phyloP scores from a whole-genome alignment of 2,329 filamentous ascomycete species.

The Cercospora zeina region DNA sequence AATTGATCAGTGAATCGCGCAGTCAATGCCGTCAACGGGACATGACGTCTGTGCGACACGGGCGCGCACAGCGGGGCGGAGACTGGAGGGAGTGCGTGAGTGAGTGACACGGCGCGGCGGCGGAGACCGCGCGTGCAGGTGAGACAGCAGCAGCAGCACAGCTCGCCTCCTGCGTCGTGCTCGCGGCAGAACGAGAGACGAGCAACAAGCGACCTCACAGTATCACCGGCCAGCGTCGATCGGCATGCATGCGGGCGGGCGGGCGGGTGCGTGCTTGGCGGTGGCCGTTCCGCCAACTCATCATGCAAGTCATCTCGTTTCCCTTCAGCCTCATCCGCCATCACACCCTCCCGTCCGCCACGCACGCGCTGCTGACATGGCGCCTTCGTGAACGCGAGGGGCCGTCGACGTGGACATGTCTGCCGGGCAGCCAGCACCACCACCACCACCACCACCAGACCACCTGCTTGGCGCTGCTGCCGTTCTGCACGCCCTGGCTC shows the following conservation, averaged over 20 bases:
- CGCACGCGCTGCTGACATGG: not conserved
- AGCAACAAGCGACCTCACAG: not conserved
- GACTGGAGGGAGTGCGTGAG: not conserved
- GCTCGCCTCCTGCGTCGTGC: not conserved
- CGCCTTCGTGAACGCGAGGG: not conserved
- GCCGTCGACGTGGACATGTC: not conserved
- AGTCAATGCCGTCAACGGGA: not conserved
- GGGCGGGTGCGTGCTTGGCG: not conserved
- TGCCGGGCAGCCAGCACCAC: too few relatives aligned
- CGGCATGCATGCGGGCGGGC: not conserved
- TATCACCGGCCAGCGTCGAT: not conserved
- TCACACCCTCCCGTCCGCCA: not conserved
- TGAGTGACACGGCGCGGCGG: not conserved
- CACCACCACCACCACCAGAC: slow-evolving; percentile 8
- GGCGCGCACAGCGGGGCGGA: not conserved
- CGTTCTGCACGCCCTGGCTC: slow-evolving; percentile 26
- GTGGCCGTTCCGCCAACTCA: not conserved
- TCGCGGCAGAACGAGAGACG: not conserved
- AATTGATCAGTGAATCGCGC: too few relatives aligned
- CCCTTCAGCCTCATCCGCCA: slow-evolving; percentile 5
- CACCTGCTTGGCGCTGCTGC: not conserved
- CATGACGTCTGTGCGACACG: slow-evolving; percentile 8
- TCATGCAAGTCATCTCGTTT: slow-evolving; percentile 1
- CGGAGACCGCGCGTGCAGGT: not conserved
- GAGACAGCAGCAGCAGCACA: not conserved